Conservation (phyloP, 1,284 basidiomycete genomes). For the Quambalaria eucalypti region DNA sequence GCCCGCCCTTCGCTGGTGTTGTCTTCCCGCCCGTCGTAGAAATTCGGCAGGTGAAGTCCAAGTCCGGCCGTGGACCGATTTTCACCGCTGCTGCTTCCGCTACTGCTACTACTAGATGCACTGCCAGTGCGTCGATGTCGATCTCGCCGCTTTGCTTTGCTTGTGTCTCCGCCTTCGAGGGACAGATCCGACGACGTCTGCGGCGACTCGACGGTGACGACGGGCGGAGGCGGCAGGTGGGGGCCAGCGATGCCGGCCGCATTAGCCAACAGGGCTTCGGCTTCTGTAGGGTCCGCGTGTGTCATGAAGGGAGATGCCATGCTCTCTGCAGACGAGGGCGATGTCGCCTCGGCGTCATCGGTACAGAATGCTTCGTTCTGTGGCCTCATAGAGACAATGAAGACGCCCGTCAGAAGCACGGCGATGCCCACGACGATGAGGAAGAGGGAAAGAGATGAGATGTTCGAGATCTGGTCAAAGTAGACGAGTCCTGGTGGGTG, state of each 20-base stretch:
- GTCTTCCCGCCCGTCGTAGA: background rate
- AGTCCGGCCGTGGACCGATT: background rate
- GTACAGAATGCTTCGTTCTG: background rate
- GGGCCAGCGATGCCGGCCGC: conserved; percentile 25
- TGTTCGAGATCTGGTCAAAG: conserved; percentile 74
- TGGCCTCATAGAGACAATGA: conserved; percentile 59
- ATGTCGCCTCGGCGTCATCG: background rate
- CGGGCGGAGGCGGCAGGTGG: conserved; percentile 19
- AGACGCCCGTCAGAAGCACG: conserved; percentile 75
- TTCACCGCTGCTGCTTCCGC: background rate
- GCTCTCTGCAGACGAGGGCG: background rate
- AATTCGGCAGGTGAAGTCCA: background rate
- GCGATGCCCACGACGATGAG: conserved; percentile 72
- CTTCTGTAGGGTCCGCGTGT: conserved; percentile 6
- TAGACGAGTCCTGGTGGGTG: conserved; percentile 59
- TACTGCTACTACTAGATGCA: background rate
- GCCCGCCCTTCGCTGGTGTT: too few species aligned
- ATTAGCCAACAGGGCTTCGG: conserved; percentile 16
- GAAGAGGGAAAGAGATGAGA: conserved; percentile 61
- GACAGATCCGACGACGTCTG: background rate
- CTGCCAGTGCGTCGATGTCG: too few species aligned
- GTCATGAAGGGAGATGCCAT: background rate
- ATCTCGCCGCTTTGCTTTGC: too few species aligned
- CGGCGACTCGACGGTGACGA: background rate
- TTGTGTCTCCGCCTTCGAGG: too few species aligned